phyloP scores from a whole-genome alignment of 192 early-diverging fungal genomes.

The Backusella luteola region DNA sequence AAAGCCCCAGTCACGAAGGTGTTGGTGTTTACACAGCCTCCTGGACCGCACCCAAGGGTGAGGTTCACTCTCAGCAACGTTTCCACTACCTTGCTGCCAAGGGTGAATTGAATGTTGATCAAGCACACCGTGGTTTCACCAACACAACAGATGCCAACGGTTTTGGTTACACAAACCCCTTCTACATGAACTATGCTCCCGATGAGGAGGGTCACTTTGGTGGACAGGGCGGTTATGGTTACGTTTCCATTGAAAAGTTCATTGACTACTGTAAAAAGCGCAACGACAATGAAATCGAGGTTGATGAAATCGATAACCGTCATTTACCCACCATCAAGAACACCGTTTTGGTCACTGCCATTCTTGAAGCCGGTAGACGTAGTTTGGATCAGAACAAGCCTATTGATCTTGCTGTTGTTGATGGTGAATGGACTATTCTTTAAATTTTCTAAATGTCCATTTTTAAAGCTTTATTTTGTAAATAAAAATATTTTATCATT shows the following conservation, averaged over 20 bases:
- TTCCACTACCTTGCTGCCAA: conserved; percentile 45
- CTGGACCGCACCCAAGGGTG: conserved; percentile 46
- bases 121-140: conserved; percentile 47
- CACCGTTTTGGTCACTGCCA: conserved; percentile 41
- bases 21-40: conserved; percentile 47
- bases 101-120: conserved; percentile 44
- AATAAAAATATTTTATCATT: too few species aligned
- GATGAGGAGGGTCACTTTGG: conserved; percentile 42
- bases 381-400: conserved; percentile 33
- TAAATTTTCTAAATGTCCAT: conserved; percentile 6
- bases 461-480: not conserved
- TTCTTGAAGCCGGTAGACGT: conserved; percentile 46
- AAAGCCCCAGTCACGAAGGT: conserved; percentile 19
- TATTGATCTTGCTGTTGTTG: conserved; percentile 14
- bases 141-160: conserved; percentile 37
- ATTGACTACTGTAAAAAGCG: conserved; percentile 30
- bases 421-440: conserved; percentile 19
- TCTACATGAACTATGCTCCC: conserved; percentile 46
- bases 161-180: conserved; percentile 32
- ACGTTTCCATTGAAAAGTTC: conserved; percentile 37
- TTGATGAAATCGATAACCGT: conserved; percentile 31
- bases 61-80: conserved; percentile 45
- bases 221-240: conserved; percentile 43
- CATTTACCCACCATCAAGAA: conserved; percentile 37
- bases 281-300: conserved; percentile 20